Conservation (phyloP, 495 filamentous ascomycete species). For the Annulohypoxylon bovei region DNA sequence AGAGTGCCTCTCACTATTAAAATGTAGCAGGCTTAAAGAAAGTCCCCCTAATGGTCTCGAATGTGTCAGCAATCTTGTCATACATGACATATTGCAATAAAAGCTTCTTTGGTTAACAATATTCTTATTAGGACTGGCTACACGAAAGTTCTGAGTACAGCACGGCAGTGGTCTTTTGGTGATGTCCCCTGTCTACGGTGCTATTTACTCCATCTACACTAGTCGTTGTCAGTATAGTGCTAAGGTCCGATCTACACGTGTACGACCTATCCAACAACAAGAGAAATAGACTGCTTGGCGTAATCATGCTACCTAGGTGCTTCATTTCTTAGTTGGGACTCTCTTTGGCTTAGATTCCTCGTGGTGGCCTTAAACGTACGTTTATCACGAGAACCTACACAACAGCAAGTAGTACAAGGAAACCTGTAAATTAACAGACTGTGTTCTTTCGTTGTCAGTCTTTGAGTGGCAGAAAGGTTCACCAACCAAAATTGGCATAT, state of each 20-base stretch:
- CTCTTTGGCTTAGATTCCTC: background rate
- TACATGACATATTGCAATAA: background rate
- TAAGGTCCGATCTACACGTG: background rate
- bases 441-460: background rate
- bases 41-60: background rate
- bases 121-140: background rate
- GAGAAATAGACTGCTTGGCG: background rate
- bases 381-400: background rate
- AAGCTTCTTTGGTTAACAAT: background rate
- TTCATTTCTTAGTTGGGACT: background rate
- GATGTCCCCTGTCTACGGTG: background rate
- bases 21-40: background rate
- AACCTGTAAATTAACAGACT: background rate
- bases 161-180: background rate
- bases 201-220: background rate
- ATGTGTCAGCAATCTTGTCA: background rate
- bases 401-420: background rate
- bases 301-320: background rate
- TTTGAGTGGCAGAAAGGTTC: background rate
- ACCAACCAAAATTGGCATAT: background rate
- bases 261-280: background rate
- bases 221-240: background rate
- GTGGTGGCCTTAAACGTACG: background rate
- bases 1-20: background rate
- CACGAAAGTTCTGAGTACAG: background rate